Percentiles rank a stretch among this genome's conserved stretches.
Conservation (phyloP, 2,329 filamentous ascomycete species). For the Fusarium sarcochroum region DNA sequence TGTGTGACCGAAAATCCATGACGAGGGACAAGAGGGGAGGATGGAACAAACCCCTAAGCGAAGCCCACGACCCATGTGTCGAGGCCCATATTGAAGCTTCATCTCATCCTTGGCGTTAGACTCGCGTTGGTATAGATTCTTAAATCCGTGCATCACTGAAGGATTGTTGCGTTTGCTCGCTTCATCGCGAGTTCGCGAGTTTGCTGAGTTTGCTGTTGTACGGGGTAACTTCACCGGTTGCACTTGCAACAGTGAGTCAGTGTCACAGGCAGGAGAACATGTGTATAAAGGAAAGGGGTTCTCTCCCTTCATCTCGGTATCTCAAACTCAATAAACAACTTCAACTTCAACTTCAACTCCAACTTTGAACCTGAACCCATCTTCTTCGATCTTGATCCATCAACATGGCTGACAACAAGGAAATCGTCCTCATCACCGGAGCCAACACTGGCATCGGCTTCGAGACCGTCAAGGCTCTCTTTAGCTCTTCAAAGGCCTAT, state of each 20-base stretch:
- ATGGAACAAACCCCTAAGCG: neutral
- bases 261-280: neutral
- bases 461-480: constrained; percentile 69
- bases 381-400: neutral
- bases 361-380: neutral
- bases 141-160: constrained; percentile 25
- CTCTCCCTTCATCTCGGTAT: neutral
- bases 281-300: constrained; percentile 10
- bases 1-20: neutral
- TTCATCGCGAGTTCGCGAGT: neutral
- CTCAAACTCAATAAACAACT: neutral
- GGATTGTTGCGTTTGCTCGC: neutral
- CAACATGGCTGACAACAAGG: constrained; percentile 46
- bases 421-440: constrained; percentile 71
- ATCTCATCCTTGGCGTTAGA: neutral
- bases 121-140: neutral
- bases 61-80: neutral
- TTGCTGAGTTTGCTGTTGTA: neutral
- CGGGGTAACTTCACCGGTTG: neutral
- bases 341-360: neutral
- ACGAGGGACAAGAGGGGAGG: neutral
- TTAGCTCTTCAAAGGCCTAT: constrained; percentile 63
- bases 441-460: constrained; percentile 73
- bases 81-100: no score
- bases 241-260: constrained; percentile 11